Conservation (phyloP, 2,329 filamentous ascomycete species). For the Neopestalotiopsis sp. region DNA sequence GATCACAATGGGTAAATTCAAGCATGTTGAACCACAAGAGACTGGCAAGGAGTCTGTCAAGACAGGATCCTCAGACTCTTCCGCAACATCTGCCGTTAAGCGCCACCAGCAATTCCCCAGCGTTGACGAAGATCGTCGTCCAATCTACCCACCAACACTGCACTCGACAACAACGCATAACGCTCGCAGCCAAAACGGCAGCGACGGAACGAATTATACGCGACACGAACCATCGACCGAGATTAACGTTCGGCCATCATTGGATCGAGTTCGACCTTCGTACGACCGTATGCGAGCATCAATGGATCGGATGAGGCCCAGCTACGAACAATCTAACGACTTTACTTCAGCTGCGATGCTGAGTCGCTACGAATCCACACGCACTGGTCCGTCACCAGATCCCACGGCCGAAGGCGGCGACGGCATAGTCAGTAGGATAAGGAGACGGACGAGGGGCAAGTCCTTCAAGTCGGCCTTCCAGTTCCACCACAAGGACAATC, state of each 20-base stretch:
- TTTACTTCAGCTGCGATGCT: constrained; percentile 90
- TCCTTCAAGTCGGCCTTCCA: constrained; percentile 38
- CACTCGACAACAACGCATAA: constrained; percentile 70
- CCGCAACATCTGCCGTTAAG: constrained; percentile 60
- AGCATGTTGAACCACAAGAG: constrained; percentile 58
- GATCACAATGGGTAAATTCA: constrained; percentile 81
- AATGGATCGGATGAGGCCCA: constrained; percentile 83
- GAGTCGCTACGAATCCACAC: constrained; percentile 79
- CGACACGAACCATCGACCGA: constrained; percentile 67
- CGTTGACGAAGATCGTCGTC: constrained; percentile 85
- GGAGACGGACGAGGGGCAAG: constrained; percentile 39
- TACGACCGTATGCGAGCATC: constrained; percentile 86
- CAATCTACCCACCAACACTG: constrained; percentile 91
- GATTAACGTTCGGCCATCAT: constrained; percentile 56
- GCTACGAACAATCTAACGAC: constrained; percentile 86
- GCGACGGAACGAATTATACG: constrained; percentile 92
- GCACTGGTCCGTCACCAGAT: constrained; percentile 42
- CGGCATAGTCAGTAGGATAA: constrained; percentile 37
- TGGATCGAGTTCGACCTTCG: constrained; percentile 78
- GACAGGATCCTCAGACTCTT: constrained; percentile 47
- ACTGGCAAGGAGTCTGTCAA: constrained; percentile 39
- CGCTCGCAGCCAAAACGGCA: constrained; percentile 85
- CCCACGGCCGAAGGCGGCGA: constrained; percentile 21
- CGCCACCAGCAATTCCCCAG: constrained; percentile 65
- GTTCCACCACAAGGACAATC: constrained; percentile 33